Base-by-base conservation (phyloP, 805 yeast genomes). In the Saccharomycopsis fibuligera region DNA sequence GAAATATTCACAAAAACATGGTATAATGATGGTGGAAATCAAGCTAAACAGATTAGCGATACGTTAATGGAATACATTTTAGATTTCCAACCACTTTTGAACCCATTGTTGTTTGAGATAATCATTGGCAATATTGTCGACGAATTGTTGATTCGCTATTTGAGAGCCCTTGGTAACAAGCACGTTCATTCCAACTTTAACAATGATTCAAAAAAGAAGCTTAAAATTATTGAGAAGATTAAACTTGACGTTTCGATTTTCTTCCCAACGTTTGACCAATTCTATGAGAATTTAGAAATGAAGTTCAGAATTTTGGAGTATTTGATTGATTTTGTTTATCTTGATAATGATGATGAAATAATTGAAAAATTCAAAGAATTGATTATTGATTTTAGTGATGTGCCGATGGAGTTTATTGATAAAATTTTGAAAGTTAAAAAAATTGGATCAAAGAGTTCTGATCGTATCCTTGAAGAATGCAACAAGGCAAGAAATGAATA, bases 41-140 rank as follows among this genome's bases (percentile, higher is more conserved):
- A 76, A 62, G 77, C 84, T 0, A 75, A 76, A 51, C 80, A 76
- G 53, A 78, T 85, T 27, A 73, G 77, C 2, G 88, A 81, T 56
- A 87, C 96, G 0, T 68, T 86, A n/a, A 73, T 68, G 35, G 96
- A 87, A 58, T 87, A 84, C 62, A 68, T 84, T 62, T 72, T 69
- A 17, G 96, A 87, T 49, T 73, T 84, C 44, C 68, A 78, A 56
- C 70, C 64, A 29, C 70, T 70, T 30, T 64, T 79, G 69, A 73
- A 77, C 49, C 68, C 70, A n/a, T 73, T 75, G 47, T 64, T 81
- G 35, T 77, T 74, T 58, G 79, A 73, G 30, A 69, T 77, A 16
- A 67, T 80, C 47, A 59, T 75, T 5, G 84, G 78, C 44, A 74
- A 73, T 45, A 62, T 78, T 30, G 62, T 79, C 38, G 79, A 78